Evolutionary conservation across 164 flowering plant species (phyloP).

Genomic region (Piper longum): DNA sequence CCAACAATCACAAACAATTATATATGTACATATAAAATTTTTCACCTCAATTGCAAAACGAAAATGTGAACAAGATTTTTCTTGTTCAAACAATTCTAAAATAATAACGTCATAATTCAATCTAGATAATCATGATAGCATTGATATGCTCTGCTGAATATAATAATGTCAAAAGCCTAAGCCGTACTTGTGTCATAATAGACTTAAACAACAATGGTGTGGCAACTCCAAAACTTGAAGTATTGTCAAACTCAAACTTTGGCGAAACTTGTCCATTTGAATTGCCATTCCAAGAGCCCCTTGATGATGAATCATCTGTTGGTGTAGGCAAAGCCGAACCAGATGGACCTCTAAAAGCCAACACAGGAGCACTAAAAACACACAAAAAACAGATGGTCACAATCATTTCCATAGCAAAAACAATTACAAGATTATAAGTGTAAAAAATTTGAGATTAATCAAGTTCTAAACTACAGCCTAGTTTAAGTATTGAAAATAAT

Average conservation of each 20-base stretch:
- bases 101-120: background rate
- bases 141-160: background rate
- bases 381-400: background rate
- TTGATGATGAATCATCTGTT: constrained; percentile 46
- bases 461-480: background rate
- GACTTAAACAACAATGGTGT: constrained; percentile 76
- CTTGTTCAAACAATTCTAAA: background rate
- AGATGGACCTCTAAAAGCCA: constrained; percentile 49
- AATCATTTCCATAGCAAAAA: background rate
- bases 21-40: no score
- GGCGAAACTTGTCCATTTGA: constrained; percentile 56
- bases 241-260: constrained; percentile 48
- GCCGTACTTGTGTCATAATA: constrained; percentile 69
- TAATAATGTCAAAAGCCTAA: background rate
- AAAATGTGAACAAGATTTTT: no score
- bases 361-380: constrained; percentile 64
- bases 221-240: constrained; percentile 65
- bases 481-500: no score
- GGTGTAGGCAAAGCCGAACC: constrained; percentile 37
- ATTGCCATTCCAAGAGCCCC: constrained; percentile 56
- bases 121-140: no score
- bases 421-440: background rate
- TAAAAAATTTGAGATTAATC: background rate
- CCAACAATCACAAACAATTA: background rate
- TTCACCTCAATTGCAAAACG: background rate